Evolutionary conservation across 2,329 filamentous ascomycete genomes (phyloP).

Genomic region (Exophiala sideris): DNA sequence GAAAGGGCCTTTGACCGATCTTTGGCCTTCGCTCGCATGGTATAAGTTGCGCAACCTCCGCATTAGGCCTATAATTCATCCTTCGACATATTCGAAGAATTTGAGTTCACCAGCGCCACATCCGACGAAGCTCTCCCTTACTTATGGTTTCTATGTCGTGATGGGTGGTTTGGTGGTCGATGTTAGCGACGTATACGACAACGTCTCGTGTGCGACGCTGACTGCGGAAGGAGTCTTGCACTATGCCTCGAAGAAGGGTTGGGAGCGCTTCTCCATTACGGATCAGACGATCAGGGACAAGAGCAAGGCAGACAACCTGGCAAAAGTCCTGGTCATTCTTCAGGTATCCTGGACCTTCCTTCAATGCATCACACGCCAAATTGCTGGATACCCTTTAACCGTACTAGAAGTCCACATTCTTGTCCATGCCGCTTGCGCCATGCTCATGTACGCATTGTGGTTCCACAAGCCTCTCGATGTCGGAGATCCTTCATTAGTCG

Average conservation of each 20-base stretch:
- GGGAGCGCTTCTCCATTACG: background rate
- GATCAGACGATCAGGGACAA: conserved; percentile 1
- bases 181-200: background rate
- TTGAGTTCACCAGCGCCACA: too few relatives aligned
- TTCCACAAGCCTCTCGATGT: background rate
- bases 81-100: too few relatives aligned
- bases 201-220: background rate
- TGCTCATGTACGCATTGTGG: conserved; percentile 5
- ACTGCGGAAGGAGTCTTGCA: background rate
- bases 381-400: background rate
- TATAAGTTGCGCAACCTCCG: too few relatives aligned
- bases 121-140: background rate
- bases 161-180: conserved; percentile 4
- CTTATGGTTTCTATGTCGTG: conserved; percentile 3
- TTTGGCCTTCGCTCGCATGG: too few relatives aligned
- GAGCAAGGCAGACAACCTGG: conserved; percentile 6
- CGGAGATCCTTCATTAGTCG: background rate
- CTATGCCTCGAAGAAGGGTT: background rate
- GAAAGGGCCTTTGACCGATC: too few relatives aligned
- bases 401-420: conserved; percentile 1
- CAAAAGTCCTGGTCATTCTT: conserved; percentile 1
- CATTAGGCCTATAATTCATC: too few relatives aligned
- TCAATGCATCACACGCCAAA: background rate
- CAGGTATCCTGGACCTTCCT: background rate
- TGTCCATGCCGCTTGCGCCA: conserved; percentile 1